phyloP scores from a whole-genome alignment of 106 monocot species.

The Dioscorea alata region DNA sequence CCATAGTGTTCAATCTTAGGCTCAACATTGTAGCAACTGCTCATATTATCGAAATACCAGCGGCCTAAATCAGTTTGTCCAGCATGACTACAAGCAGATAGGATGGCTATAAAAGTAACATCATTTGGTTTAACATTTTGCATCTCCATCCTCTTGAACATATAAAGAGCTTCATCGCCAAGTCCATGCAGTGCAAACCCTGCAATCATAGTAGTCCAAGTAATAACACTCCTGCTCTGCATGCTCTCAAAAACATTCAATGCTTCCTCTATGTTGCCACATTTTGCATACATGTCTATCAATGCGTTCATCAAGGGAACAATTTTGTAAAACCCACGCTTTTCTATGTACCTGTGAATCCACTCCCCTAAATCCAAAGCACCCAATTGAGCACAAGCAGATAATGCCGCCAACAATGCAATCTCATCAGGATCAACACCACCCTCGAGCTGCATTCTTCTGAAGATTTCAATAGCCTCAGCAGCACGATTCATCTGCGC shows the following conservation, averaged over 20 bases:
- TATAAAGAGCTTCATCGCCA: conserved; percentile 36
- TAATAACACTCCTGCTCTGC: conserved; percentile 42
- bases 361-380: conserved; percentile 69
- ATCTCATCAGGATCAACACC: conserved; percentile 50
- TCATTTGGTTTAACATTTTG: conserved; percentile 54
- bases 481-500: conserved; percentile 32
- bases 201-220: conserved; percentile 75
- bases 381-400: conserved; percentile 60
- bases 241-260: conserved; percentile 56
- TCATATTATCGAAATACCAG: conserved; percentile 53
- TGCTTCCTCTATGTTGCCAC: conserved; percentile 54
- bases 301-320: conserved; percentile 57
- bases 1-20: conserved; percentile 63
- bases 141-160: conserved; percentile 54
- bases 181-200: conserved; percentile 75
- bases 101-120: conserved; percentile 56
- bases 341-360: conserved; percentile 49
- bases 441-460: conserved; percentile 57
- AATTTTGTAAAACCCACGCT: conserved; percentile 18
- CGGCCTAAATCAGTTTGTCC: conserved; percentile 49
- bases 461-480: conserved; percentile 48
- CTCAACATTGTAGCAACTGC: conserved; percentile 33
- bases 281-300: conserved; percentile 89
- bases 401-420: conserved; percentile 45
- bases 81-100: conserved; percentile 65